These are phyloP conservation scores for Apiospora pterosperma DNA, from an alignment of 2,329 filamentous ascomycete species.

Conservation along the genomic window DNA sequence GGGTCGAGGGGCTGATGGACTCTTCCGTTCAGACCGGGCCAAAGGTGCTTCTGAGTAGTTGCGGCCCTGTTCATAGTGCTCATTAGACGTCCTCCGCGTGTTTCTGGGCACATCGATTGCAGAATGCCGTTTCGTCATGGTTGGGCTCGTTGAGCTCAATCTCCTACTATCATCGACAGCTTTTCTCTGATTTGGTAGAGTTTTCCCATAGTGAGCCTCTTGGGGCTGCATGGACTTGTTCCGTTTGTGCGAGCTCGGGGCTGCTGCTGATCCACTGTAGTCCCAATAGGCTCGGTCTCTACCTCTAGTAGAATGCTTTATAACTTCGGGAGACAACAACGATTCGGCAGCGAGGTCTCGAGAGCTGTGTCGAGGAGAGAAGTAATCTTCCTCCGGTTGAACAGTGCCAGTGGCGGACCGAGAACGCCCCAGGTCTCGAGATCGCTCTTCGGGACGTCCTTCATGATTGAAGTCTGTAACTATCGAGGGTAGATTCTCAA, in stretches of 20 bases:
- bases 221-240: conserved; percentile 15
- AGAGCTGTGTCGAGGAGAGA: conserved; percentile 23
- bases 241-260: conserved; percentile 15
- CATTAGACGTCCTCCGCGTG: conserved; percentile 18
- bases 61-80: conserved; percentile 15
- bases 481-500: conserved; percentile 26
- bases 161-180: conserved; percentile 17
- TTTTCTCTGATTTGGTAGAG: conserved; percentile 15
- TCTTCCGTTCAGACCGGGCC: conserved; percentile 15
- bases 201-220: conserved; percentile 17
- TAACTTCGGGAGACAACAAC: conserved; percentile 44
- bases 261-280: conserved; percentile 15
- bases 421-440: conserved; percentile 17
- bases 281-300: conserved; percentile 23
- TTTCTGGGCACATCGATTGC: conserved; percentile 20
- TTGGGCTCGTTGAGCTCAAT: conserved; percentile 19
- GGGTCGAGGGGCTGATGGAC: conserved; percentile 12
- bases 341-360: conserved; percentile 27
- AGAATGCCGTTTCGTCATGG: conserved; percentile 20
- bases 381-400: conserved; percentile 30
- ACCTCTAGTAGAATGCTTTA: conserved; percentile 28
- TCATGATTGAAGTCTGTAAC: conserved; percentile 20
- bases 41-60: conserved; percentile 15
- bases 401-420: conserved; percentile 22
- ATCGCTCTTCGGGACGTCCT: conserved; percentile 6